phyloP scores from a whole-genome alignment of 495 filamentous ascomycete genomes.

The Friedmanniomyces endolithicus region DNA sequence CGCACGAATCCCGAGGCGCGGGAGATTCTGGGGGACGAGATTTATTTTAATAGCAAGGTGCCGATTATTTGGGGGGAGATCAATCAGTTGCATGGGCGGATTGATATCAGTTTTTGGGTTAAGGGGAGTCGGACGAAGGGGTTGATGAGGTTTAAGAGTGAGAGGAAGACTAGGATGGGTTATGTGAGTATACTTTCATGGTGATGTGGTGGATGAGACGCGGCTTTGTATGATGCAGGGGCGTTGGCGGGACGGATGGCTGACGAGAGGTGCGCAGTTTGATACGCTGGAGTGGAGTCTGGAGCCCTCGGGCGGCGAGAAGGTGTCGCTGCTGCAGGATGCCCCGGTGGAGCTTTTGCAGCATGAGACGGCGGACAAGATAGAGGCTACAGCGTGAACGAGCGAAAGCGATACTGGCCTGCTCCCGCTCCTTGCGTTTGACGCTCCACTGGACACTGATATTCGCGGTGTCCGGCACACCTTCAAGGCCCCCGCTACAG shows the following conservation, averaged over 20 bases:
- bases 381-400: constrained; percentile 4
- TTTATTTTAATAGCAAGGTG: constrained; percentile 76
- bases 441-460: too few relatives aligned
- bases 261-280: too few relatives aligned
- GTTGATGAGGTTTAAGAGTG: constrained; percentile 69
- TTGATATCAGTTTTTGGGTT: constrained; percentile 77
- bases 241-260: constrained; percentile 57
- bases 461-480: too few relatives aligned
- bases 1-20: constrained; percentile 65
- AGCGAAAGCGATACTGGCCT: not conserved
- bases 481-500: too few relatives aligned
- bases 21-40: constrained; percentile 72
- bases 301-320: constrained; percentile 47
- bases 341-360: constrained; percentile 16
- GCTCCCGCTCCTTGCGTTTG: too few relatives aligned
- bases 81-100: constrained; percentile 85
- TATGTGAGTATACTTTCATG: constrained; percentile 40
- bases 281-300: constrained; percentile 98
- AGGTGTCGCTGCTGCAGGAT: constrained; percentile 22
- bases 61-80: constrained; percentile 90
- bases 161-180: constrained; percentile 58
- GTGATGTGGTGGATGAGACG: not conserved
- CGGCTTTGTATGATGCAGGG: constrained; percentile 26
- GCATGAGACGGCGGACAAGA: constrained; percentile 17
- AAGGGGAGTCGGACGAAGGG: constrained; percentile 64